Evolutionary conservation across 768 basidiomycete species (phyloP).

Genomic region (Tricholoma bakamatsutake): DNA sequence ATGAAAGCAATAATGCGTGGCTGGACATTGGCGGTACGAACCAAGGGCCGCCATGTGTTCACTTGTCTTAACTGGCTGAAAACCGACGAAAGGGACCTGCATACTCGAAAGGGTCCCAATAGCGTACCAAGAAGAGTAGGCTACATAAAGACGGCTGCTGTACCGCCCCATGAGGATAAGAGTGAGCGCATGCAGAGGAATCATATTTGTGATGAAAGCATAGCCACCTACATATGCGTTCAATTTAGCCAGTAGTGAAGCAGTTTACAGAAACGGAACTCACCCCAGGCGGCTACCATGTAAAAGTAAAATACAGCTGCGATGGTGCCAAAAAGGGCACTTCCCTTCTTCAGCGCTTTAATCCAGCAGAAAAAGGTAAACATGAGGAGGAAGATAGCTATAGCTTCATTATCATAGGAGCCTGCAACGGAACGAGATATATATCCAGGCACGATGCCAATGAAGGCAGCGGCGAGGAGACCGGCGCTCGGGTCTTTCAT

Average conservation of each 20-base stretch:
- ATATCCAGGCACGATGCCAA: constrained; percentile 96
- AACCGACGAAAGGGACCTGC: constrained; percentile 99
- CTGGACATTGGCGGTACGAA: constrained; percentile 25
- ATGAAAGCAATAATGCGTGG: background rate
- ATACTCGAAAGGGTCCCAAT: constrained; percentile 96
- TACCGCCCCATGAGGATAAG: constrained; percentile 96
- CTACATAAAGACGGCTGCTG: constrained; percentile 86
- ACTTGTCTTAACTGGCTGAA: constrained; percentile 95
- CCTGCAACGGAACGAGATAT: constrained; percentile 99
- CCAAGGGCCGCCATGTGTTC: constrained; percentile 99
- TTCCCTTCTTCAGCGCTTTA: constrained; percentile 90
- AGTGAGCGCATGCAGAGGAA: constrained; percentile 91
- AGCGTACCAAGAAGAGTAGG: constrained; percentile 96
- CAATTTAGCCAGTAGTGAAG: constrained; percentile 1
- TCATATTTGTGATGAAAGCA: constrained; percentile 99
- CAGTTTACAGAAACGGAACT: constrained; percentile 16
- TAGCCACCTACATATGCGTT: constrained; percentile 70
- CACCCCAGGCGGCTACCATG: constrained; percentile 99
- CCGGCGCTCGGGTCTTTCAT: constrained; percentile 95
- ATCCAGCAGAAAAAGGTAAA: constrained; percentile 98
- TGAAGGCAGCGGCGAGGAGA: constrained; percentile 95
- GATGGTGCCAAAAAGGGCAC: constrained; percentile 83
- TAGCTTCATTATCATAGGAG: constrained; percentile 99
- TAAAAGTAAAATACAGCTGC: constrained; percentile 98
- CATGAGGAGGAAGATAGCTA: constrained; percentile 99